Evolutionary conservation across 2,329 filamentous ascomycete species (phyloP).

Genomic region (Penicillium sp.): DNA sequence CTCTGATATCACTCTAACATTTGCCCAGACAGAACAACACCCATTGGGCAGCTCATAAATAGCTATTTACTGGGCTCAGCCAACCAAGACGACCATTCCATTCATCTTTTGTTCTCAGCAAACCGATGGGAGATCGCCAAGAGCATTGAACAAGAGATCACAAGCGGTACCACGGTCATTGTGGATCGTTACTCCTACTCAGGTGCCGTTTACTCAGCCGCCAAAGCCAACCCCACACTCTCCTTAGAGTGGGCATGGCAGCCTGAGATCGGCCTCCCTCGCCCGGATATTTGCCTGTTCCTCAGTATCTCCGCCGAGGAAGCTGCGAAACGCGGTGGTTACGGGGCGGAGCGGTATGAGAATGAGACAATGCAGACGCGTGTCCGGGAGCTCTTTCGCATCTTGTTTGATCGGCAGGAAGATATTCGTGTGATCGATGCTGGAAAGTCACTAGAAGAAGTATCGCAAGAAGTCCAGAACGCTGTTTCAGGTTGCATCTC

Average conservation of each 20-base stretch:
- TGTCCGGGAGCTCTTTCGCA: slow-evolving; percentile 72
- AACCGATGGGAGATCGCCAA: slow-evolving; percentile 77
- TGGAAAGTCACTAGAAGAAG: slow-evolving; percentile 51
- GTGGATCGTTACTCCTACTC: slow-evolving; percentile 95
- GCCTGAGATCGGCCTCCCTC: slow-evolving; percentile 82
- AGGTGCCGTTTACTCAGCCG: slow-evolving; percentile 88
- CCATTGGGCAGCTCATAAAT: slow-evolving; percentile 86
- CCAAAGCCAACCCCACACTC: slow-evolving; percentile 73
- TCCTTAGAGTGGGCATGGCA: slow-evolving; percentile 76
- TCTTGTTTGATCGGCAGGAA: slow-evolving; percentile 50
- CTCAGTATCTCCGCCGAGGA: slow-evolving; percentile 75
- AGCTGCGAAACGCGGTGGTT: slow-evolving; percentile 77
- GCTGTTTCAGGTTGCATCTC: slow-evolving; percentile 31
- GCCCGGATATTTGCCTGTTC: slow-evolving; percentile 85
- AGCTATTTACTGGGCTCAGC: slow-evolving; percentile 71
- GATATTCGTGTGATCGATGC: slow-evolving; percentile 58
- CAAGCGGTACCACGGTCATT: slow-evolving; percentile 70
- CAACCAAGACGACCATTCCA: slow-evolving; percentile 81
- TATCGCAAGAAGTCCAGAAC: slow-evolving; percentile 44
- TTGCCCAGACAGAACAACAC: slow-evolving; percentile 70
- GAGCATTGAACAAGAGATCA: slow-evolving; percentile 51
- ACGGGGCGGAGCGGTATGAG: slow-evolving; percentile 87
- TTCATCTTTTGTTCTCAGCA: slow-evolving; percentile 86
- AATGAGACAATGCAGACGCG: slow-evolving; percentile 75
- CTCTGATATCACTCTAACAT: slow-evolving; percentile 12